Conservation (phyloP, 1,139 yeast genomes). For the Lodderomyces pseudojiufengensis region DNA sequence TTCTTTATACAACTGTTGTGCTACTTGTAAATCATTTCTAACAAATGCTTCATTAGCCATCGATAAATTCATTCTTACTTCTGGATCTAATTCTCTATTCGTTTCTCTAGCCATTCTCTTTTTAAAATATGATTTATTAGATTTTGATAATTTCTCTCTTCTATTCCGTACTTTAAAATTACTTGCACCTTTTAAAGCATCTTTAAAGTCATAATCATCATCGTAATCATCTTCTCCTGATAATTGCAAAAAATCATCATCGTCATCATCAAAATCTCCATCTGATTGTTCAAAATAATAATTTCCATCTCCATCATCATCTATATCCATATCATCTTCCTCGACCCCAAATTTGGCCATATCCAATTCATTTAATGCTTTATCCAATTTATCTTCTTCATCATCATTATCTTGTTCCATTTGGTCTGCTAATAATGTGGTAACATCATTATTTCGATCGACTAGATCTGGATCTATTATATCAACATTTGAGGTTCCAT, state of each 20-base stretch:
- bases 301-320: slow-evolving; percentile 2
- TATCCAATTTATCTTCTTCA: slow-evolving; percentile 3
- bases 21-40: slow-evolving; percentile 57
- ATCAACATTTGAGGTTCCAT: too few species aligned
- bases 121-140: slow-evolving; percentile 30
- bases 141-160: slow-evolving; percentile 27
- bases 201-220: slow-evolving; percentile 49
- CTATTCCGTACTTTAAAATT: slow-evolving; percentile 52
- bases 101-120: slow-evolving; percentile 35
- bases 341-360: background rate
- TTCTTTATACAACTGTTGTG: slow-evolving; percentile 63
- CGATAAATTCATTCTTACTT: slow-evolving; percentile 60
- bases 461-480: background rate
- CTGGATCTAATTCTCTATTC: slow-evolving; percentile 60
- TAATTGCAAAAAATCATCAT: slow-evolving; percentile 8
- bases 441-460: background rate
- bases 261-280: slow-evolving; percentile 10
- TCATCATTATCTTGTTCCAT: background rate
- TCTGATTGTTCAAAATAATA: slow-evolving; percentile 11
- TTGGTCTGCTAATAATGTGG: background rate
- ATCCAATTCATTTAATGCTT: slow-evolving; percentile 3
- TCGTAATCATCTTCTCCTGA: slow-evolving; percentile 34
- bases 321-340: slow-evolving; percentile 1
- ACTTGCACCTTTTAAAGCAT: slow-evolving; percentile 61
- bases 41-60: slow-evolving; percentile 82